phyloP scores from a whole-genome alignment of 129 eudicot species.

The Lactuca saligna region DNA sequence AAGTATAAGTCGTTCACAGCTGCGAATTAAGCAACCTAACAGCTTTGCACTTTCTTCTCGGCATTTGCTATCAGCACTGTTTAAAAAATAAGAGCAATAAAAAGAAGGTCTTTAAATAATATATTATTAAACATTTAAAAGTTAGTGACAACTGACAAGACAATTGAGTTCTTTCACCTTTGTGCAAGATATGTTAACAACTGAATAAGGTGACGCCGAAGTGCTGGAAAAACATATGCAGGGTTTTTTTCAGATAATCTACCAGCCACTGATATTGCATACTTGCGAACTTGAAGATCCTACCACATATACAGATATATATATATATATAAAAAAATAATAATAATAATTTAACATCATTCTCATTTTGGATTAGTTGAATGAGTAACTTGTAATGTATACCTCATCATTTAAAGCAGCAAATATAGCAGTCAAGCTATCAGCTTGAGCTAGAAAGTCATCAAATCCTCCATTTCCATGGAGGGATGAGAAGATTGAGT shows the following conservation, averaged over 20 bases:
- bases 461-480: conserved; percentile 77
- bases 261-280: conserved; percentile 92
- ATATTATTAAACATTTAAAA: conserved; percentile 7
- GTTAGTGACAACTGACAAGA: not conserved
- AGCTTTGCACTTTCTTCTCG: conserved; percentile 97
- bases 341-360: not conserved
- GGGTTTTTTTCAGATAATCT: conserved; percentile 96
- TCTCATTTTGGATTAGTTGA: conserved; percentile 11
- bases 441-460: conserved; percentile 90
- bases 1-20: conserved; percentile 86
- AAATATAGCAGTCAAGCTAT: conserved; percentile 91
- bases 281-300: conserved; percentile 94
- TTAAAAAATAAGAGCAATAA: conserved; percentile 8
- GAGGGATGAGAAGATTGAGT: conserved; percentile 76
- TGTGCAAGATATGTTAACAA: conserved; percentile 77
- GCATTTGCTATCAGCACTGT: conserved; percentile 92
- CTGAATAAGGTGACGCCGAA: conserved; percentile 93
- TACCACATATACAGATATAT: conserved; percentile 27
- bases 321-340: too few species aligned
- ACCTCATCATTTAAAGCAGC: conserved; percentile 98
- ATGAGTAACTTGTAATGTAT: conserved; percentile 15
- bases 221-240: conserved; percentile 98
- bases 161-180: conserved; percentile 47
- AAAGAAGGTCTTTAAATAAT: not conserved
- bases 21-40: conserved; percentile 94